Evolutionary conservation across 495 filamentous ascomycete genomes (phyloP), one percentile per base, ranked within the genome.

Genomic region (Delitschia confertaspora): DNA sequence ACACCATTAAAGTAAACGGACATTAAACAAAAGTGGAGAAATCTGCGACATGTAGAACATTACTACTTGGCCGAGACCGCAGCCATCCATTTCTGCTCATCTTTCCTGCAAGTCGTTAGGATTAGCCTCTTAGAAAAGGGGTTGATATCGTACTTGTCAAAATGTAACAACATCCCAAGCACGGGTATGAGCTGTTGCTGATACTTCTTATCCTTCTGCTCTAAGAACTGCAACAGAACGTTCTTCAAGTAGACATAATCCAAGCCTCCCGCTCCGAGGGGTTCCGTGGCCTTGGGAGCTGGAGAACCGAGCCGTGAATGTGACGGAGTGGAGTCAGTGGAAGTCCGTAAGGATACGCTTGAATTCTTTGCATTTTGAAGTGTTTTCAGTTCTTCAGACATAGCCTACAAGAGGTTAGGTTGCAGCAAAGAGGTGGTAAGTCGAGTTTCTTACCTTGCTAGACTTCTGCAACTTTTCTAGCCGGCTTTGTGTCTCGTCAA

Each of bases 221-320:
- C 88, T 59, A 98, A 62, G 55, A 98, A 95, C 62, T 95, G 89
- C 31, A 96, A 65, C 18, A 98, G 71, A 26, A 98, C 86, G 23
- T 93, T 95, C 69, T 96, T 96, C 45, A 98, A 61, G 60, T 98
- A 98, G 56, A 86, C 78, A 48, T 80, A 82, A 61, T 98, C 84
- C 39, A 80, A 71, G 1, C 56, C 26, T 13, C 55, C 64, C 3
- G 67, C 60, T 0, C 65, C 65, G 32, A 69, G 69, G 19, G 61
- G 64, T 13, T 62, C 47, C 9, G 64, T 57, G 19, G 61, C 63
- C 14, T 51, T 48, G 10, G 53, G 39, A 14, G 49, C 35, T 9
- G 74, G 69, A 19, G 83, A 88, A 45, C 85, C 78, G 14, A 80
- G 70, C 14, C 55, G 47, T 14, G 44, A 48, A 3, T 42, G 53